Conservation (phyloP, 805 yeast species). For the Candida vartiovaarae region DNA sequence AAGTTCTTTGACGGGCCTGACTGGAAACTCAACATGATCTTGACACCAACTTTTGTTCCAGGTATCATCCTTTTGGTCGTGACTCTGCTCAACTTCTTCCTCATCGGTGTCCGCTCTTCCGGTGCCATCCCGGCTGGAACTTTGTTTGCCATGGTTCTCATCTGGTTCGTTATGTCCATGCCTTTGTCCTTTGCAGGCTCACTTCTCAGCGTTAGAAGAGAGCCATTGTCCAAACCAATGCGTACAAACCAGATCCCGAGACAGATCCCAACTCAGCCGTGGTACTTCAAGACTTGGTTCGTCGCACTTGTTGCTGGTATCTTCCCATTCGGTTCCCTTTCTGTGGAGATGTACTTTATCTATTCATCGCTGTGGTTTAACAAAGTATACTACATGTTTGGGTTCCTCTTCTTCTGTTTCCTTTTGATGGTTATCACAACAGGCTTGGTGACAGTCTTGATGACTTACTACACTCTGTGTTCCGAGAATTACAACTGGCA, state of each 20-base stretch:
- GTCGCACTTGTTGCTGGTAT: constrained; percentile 75
- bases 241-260: constrained; percentile 94
- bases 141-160: constrained; percentile 66
- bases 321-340: constrained; percentile 91
- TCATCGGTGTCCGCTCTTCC: constrained; percentile 71
- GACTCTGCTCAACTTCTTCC: constrained; percentile 70
- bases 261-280: constrained; percentile 89
- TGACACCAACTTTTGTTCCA: constrained; percentile 87
- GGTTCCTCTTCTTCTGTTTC: constrained; percentile 86
- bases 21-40: constrained; percentile 79
- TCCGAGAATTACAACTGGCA: constrained; percentile 96
- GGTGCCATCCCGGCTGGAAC: constrained; percentile 95
- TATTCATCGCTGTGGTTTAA: constrained; percentile 90
- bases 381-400: constrained; percentile 94
- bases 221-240: constrained; percentile 62
- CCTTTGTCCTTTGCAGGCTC: constrained; percentile 87
- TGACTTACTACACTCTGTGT: constrained; percentile 79
- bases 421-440: constrained; percentile 78
- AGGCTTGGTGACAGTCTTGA: constrained; percentile 67
- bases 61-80: constrained; percentile 60
- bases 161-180: constrained; percentile 82
- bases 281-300: constrained; percentile 65
- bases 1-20: constrained; percentile 86
- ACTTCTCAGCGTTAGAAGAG: constrained; percentile 59
- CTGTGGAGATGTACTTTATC: constrained; percentile 91